Conservation (phyloP, 179 eudicot species). For the Beta lomatogona region DNA sequence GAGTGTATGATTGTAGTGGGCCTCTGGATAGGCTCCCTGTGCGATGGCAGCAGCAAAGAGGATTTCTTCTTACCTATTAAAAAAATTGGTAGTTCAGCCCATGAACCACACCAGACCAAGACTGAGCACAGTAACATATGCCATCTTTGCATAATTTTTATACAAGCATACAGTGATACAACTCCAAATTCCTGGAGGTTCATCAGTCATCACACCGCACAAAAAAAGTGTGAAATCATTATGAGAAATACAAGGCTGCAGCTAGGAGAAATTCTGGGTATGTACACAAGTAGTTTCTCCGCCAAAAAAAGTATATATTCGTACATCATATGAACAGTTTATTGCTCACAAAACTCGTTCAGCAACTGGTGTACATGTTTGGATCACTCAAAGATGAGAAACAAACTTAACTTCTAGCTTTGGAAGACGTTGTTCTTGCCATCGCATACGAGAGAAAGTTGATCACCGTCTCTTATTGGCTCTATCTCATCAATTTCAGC, state of each 20-base stretch:
- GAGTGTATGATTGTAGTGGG: too few species aligned
- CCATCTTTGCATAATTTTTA: too few species aligned
- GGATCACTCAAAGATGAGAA: not conserved
- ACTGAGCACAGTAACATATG: too few species aligned
- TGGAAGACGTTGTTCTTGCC: not conserved
- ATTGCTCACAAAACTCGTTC: not conserved
- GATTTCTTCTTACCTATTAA: too few species aligned
- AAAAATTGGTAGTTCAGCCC: too few species aligned
- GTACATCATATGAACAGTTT: not conserved
- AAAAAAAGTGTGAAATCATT: too few species aligned
- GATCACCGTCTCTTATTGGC: constrained; percentile 75
- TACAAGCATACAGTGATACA: too few species aligned
- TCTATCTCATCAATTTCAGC: constrained; percentile 63
- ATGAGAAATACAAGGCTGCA: too few species aligned
- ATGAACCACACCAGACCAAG: too few species aligned
- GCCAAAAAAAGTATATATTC: not conserved
- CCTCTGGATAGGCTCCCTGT: too few species aligned
- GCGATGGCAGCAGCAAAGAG: too few species aligned
- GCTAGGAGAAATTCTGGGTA: not conserved
- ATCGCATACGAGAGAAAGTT: constrained; percentile 48
- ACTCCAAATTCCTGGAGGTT: not conserved
- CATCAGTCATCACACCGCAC: not conserved
- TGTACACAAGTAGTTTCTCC: not conserved
- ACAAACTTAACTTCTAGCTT: not conserved
- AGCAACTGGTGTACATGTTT: not conserved